A percentile compares a stretch with the other conserved stretches of the same genome.
These are phyloP conservation scores for Epichloe brachyelytri DNA, from an alignment of 2,329 filamentous ascomycete species.

Conservation along the genomic window DNA sequence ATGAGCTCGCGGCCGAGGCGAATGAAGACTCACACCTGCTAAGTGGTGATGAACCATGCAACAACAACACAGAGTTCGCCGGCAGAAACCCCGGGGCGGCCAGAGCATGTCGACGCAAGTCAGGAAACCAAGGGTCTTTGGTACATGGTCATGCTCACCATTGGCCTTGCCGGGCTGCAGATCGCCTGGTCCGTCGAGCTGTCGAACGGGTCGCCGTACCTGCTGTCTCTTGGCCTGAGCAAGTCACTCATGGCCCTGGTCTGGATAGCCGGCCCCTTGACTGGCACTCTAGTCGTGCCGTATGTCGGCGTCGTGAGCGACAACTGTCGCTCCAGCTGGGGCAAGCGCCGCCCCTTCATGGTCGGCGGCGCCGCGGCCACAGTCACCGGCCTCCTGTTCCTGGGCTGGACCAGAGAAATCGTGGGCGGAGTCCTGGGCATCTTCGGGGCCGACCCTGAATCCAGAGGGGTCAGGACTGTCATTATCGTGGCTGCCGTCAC, in stretches of 20 bases:
- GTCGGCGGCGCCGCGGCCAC: constrained; percentile 55
- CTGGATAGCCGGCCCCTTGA: constrained; percentile 73
- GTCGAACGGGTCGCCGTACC: constrained; percentile 79
- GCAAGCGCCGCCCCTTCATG: constrained; percentile 74
- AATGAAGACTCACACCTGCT: constrained; percentile 21
- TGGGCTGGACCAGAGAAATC: constrained; percentile 64
- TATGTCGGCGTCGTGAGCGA: constrained; percentile 75
- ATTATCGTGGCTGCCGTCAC: constrained; percentile 71
- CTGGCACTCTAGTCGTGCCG: constrained; percentile 67
- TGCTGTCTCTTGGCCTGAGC: constrained; percentile 68
- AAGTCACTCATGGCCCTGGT: constrained; percentile 74
- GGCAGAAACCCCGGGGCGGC: background rate
- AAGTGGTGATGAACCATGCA: constrained; percentile 3
- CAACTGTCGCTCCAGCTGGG: constrained; percentile 61
- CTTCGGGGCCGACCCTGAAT: constrained; percentile 58
- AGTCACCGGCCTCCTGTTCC: constrained; percentile 50
- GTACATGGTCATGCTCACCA: constrained; percentile 76
- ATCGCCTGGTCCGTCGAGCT: constrained; percentile 94
- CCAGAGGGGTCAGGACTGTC: constrained; percentile 46
- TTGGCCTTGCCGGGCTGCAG: constrained; percentile 79
- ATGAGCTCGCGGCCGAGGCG: background rate
- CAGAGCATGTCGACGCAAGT: constrained; percentile 12
- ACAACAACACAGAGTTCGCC: background rate
- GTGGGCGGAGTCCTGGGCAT: constrained; percentile 54
- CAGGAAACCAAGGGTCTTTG: constrained; percentile 67